Conservation (phyloP, 306 rosid genomes). For the Ochetophila trinervis region DNA sequence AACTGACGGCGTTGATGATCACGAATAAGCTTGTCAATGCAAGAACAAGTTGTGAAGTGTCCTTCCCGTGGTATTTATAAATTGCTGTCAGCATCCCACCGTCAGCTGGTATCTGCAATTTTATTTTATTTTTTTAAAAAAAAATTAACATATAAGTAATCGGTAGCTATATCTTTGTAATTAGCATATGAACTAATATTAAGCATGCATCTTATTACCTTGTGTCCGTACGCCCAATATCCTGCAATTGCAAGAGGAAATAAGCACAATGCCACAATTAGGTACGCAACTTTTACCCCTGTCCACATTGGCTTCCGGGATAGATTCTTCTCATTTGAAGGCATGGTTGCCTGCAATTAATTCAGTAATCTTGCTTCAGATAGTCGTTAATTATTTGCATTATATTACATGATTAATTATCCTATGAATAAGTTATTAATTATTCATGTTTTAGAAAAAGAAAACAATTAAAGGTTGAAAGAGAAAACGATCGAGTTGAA, state of each 20-base stretch:
- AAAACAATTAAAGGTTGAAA: too few species aligned
- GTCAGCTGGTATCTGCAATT: constrained; percentile 30
- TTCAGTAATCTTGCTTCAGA: neutral
- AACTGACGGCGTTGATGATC: constrained; percentile 28
- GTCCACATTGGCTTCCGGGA: constrained; percentile 45
- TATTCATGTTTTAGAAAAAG: too few species aligned
- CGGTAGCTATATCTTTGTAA: too few species aligned
- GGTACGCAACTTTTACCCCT: constrained; percentile 31
- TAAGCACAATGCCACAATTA: constrained; percentile 26
- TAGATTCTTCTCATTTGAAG: constrained; percentile 41
- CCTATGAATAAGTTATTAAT: too few species aligned
- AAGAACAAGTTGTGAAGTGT: constrained; percentile 26
- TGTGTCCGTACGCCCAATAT: constrained; percentile 42
- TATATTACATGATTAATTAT: too few species aligned
- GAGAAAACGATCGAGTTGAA: too few species aligned
- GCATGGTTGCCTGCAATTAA: constrained; percentile 35
- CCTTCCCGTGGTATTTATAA: constrained; percentile 32
- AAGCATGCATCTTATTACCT: neutral
- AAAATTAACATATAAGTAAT: neutral
- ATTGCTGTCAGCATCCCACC: constrained; percentile 49
- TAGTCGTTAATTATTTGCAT: too few species aligned
- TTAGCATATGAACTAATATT: too few species aligned
- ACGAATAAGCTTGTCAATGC: constrained; percentile 34
- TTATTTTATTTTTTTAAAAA: too few species aligned
- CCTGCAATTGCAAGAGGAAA: constrained; percentile 47